Evolutionary conservation across 2,329 filamentous ascomycete genomes (phyloP).

Genomic region (Ceratocystis albifundus): DNA sequence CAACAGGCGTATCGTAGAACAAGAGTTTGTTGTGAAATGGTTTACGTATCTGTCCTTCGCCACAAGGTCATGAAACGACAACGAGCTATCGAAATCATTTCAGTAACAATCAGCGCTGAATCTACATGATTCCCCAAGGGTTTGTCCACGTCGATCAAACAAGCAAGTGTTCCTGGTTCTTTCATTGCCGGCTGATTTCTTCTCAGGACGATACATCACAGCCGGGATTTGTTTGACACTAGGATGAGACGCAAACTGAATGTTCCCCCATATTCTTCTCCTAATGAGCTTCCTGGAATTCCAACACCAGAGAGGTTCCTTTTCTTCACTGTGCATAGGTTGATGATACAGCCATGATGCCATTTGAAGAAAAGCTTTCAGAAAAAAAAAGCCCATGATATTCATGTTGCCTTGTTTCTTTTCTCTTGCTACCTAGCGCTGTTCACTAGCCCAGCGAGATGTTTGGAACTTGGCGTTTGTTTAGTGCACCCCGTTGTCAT

Average conservation of each 20-base stretch:
- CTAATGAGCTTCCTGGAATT: slow-evolving; percentile 2
- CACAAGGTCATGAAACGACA: slow-evolving; percentile 15
- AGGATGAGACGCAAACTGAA: slow-evolving; percentile 20
- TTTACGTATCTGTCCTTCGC: slow-evolving; percentile 13
- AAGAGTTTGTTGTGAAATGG: slow-evolving; percentile 22
- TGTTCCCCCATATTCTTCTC: not conserved
- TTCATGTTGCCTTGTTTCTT: slow-evolving; percentile 4
- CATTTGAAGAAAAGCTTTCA: slow-evolving; percentile 10
- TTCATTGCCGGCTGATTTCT: slow-evolving; percentile 18
- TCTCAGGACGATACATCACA: slow-evolving; percentile 5
- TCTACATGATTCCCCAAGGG: slow-evolving; percentile 20
- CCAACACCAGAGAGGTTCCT: not conserved
- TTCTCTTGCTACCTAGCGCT: slow-evolving; percentile 6
- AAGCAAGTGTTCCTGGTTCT: slow-evolving; percentile 20
- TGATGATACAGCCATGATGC: slow-evolving; percentile 4
- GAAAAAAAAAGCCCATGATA: slow-evolving; percentile 11
- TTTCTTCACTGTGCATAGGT: not conserved
- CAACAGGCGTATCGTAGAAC: slow-evolving; percentile 23
- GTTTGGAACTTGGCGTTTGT: slow-evolving; percentile 7
- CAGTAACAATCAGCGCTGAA: slow-evolving; percentile 20
- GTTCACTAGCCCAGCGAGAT: not conserved
- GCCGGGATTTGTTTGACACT: slow-evolving; percentile 21
- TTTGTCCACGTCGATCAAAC: slow-evolving; percentile 14
- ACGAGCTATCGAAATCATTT: slow-evolving; percentile 11
- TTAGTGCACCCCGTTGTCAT: not conserved